These are phyloP conservation scores for Penicillium waksmanii DNA, from an alignment of 495 filamentous ascomycete genomes.

Conservation along the genomic window DNA sequence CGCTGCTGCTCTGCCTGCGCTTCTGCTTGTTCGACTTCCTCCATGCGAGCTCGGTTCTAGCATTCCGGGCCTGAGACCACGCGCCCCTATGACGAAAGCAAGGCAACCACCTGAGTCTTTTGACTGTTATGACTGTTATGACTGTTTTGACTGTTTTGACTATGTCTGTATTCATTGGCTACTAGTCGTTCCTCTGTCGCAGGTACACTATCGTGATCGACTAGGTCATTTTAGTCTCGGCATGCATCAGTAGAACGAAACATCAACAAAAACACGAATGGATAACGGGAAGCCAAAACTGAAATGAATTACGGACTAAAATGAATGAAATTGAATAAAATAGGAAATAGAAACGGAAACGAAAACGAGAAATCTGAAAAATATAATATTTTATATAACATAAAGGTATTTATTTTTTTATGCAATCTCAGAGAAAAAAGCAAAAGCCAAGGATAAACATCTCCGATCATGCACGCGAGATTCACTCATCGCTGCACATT, in stretches of 20 bases:
- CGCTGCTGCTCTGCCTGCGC: neutral
- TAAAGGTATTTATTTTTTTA: neutral
- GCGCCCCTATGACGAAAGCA: slow-evolving; percentile 10
- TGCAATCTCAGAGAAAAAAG: neutral
- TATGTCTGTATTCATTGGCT: neutral
- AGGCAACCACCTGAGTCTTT: neutral
- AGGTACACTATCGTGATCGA: slow-evolving; percentile 18
- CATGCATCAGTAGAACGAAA: slow-evolving; percentile 19
- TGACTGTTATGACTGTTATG: neutral
- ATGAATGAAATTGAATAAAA: no score
- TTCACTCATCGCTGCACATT: slow-evolving; percentile 8
- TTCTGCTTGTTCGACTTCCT: neutral
- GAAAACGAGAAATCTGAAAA: neutral
- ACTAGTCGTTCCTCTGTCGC: slow-evolving; percentile 11
- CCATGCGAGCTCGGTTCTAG: neutral
- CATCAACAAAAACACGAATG: neutral
- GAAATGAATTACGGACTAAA: no score
- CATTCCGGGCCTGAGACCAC: neutral
- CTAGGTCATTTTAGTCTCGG: slow-evolving; percentile 18
- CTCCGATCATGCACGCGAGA: slow-evolving; percentile 29
- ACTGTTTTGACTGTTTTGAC: neutral
- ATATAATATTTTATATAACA: neutral
- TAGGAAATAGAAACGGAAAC: no score
- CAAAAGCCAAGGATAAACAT: slow-evolving; percentile 24
- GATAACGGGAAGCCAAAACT: slow-evolving; percentile 2